A percentile compares a stretch with the other conserved stretches of the same genome.
These are phyloP conservation scores for Aspergillus fischeri DNA, from an alignment of 2,329 filamentous ascomycete genomes.

Conservation along the genomic window DNA sequence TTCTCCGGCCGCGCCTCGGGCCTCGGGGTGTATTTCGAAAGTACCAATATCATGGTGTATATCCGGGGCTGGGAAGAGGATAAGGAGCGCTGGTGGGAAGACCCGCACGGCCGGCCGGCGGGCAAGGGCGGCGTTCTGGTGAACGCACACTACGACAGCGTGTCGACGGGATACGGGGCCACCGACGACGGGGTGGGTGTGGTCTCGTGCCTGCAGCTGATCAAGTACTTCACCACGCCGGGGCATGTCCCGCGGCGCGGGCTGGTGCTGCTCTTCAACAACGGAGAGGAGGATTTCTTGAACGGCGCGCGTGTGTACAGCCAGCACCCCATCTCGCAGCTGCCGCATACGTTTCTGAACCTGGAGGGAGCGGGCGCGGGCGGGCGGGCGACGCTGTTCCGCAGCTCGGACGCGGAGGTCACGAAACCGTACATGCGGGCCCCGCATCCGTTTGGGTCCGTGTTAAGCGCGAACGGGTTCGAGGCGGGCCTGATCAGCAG, in stretches of 20 bases:
- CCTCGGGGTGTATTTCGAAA: slow-evolving; percentile 75
- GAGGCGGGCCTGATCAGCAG: slow-evolving; percentile 72
- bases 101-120: slow-evolving; percentile 45
- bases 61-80: slow-evolving; percentile 77
- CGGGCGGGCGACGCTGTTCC: slow-evolving; percentile 80
- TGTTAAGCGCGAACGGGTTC: slow-evolving; percentile 81
- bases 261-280: slow-evolving; percentile 83
- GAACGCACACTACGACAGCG: slow-evolving; percentile 93
- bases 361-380: slow-evolving; percentile 93
- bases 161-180: slow-evolving; percentile 86
- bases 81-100: slow-evolving; percentile 68
- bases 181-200: slow-evolving; percentile 93
- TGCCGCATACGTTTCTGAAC: slow-evolving; percentile 86
- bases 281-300: slow-evolving; percentile 89
- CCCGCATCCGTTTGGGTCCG: slow-evolving; percentile 75
- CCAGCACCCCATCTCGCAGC: slow-evolving; percentile 72
- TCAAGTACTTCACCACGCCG: slow-evolving; percentile 75
- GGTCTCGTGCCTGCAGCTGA: slow-evolving; percentile 76
- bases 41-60: slow-evolving; percentile 87
- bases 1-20: slow-evolving; percentile 48
- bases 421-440: slow-evolving; percentile 71
- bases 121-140: slow-evolving; percentile 77
- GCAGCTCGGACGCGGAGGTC: slow-evolving; percentile 81
- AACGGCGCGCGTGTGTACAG: slow-evolving; percentile 83
- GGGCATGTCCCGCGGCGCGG: slow-evolving; percentile 72